Conservation (phyloP, 2,329 filamentous ascomycete species). For the Teratosphaeriaceae sp. region DNA sequence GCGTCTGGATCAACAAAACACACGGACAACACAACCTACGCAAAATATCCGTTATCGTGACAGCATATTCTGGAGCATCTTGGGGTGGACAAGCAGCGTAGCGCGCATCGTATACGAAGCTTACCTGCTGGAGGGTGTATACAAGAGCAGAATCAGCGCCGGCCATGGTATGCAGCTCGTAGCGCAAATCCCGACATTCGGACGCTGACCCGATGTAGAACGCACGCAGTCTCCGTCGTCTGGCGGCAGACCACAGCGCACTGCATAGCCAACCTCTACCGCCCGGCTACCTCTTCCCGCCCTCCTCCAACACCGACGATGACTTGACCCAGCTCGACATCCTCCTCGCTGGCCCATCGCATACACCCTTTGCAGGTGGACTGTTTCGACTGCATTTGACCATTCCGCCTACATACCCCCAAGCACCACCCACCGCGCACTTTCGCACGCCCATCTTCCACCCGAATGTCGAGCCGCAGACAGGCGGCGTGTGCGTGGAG, state of each 20-base stretch:
- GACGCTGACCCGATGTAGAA: too few species aligned
- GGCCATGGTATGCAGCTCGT: too few species aligned
- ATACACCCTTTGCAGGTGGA: slow-evolving; percentile 53
- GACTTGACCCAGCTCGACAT: slow-evolving; percentile 53
- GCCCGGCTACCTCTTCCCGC: slow-evolving; percentile 55
- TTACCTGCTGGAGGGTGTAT: too few species aligned
- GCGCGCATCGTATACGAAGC: too few species aligned
- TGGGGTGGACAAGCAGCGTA: too few species aligned
- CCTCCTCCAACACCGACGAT: slow-evolving; percentile 34
- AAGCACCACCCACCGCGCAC: slow-evolving; percentile 48
- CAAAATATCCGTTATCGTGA: too few species aligned
- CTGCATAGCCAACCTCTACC: slow-evolving; percentile 51
- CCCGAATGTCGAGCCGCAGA: slow-evolving; percentile 57
- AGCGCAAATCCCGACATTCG: too few species aligned
- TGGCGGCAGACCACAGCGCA: slow-evolving; percentile 53
- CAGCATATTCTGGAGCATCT: too few species aligned
- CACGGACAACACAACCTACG: too few species aligned
- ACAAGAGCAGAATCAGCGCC: too few species aligned
- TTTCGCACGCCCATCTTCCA: slow-evolving; percentile 59
- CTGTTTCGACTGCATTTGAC: slow-evolving; percentile 55
- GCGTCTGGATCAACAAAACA: too few species aligned
- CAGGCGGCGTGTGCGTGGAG: slow-evolving; percentile 57
- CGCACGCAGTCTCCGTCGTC: slow-evolving; percentile 48
- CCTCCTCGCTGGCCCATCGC: slow-evolving; percentile 52
- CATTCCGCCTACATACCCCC: slow-evolving; percentile 52